A percentile compares a stretch with the other conserved stretches of the same genome.
Evolutionary conservation across 108 stramenopile species (phyloP).

Genomic region (Skeletonema costatum): DNA sequence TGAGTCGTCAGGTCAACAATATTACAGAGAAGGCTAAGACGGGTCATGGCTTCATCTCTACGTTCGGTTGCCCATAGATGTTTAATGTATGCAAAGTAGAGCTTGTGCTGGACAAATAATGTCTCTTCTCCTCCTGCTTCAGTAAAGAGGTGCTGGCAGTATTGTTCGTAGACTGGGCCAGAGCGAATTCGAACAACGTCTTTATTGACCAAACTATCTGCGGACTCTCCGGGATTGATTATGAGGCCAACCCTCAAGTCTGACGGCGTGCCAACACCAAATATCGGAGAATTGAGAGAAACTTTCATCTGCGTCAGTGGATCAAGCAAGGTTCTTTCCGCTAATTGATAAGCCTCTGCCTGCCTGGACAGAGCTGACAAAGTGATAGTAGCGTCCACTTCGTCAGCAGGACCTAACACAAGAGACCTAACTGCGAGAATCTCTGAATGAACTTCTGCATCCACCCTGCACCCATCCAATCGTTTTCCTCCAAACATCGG

Average conservation of each 20-base stretch:
- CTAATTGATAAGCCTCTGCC: slow-evolving; percentile 80
- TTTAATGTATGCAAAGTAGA: slow-evolving; percentile 93
- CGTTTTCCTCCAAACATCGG: slow-evolving; percentile 82
- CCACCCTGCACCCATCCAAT: slow-evolving; percentile 83
- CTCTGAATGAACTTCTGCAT: slow-evolving; percentile 86
- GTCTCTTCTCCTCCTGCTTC: slow-evolving; percentile 72
- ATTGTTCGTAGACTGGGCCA: slow-evolving; percentile 57
- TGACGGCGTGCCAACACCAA: slow-evolving; percentile 70
- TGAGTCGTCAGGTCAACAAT: slow-evolving; percentile 68
- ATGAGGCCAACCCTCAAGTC: slow-evolving; percentile 34
- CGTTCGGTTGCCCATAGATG: slow-evolving; percentile 87
- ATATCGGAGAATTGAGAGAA: slow-evolving; percentile 65
- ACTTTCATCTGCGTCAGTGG: slow-evolving; percentile 70
- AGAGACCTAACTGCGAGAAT: slow-evolving; percentile 92
- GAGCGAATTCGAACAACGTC: slow-evolving; percentile 53
- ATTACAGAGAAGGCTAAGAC: slow-evolving; percentile 61
- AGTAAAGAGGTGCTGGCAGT: slow-evolving; percentile 54
- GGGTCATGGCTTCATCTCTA: slow-evolving; percentile 73
- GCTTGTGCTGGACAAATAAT: slow-evolving; percentile 76
- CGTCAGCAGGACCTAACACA: slow-evolving; percentile 86
- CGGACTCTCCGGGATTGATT: slow-evolving; percentile 20
- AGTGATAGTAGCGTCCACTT: slow-evolving; percentile 91
- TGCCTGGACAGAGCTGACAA: slow-evolving; percentile 91
- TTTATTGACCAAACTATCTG: slow-evolving; percentile 53
- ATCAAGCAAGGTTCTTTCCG: slow-evolving; percentile 83